These are phyloP conservation scores for Wickerhamomyces chaumierensis DNA, from an alignment of 805 yeast genomes.

Conservation along the genomic window DNA sequence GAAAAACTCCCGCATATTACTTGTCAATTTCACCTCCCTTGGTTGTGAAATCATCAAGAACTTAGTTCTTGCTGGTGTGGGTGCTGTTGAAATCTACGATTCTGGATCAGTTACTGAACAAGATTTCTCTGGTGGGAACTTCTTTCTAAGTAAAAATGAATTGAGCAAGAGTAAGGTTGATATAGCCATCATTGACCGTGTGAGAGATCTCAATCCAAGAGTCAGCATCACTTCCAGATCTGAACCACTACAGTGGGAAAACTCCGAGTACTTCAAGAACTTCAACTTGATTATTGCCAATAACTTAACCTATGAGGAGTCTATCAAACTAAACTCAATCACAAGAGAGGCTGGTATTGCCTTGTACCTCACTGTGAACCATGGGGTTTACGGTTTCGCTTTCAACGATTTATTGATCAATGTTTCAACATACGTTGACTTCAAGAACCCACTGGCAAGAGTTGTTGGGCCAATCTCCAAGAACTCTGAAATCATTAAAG, in stretches of 20 bases:
- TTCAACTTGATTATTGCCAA: conserved; percentile 73
- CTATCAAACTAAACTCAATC: conserved; percentile 36
- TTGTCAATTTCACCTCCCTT: conserved; percentile 65
- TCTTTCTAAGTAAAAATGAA: conserved; percentile 47
- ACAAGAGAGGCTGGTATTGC: conserved; percentile 52
- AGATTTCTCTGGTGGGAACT: conserved; percentile 64
- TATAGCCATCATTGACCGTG: conserved; percentile 35
- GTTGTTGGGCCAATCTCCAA: conserved; percentile 35
- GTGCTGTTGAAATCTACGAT: conserved; percentile 65
- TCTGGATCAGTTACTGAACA: conserved; percentile 36
- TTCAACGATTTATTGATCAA: conserved; percentile 70
- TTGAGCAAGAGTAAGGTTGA: conserved; percentile 47
- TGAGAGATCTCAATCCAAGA: conserved; percentile 70
- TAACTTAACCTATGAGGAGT: conserved; percentile 35
- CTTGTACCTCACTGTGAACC: conserved; percentile 53
- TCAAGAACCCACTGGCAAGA: conserved; percentile 36
- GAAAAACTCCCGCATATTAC: conserved; percentile 57
- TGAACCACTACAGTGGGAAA: conserved; percentile 9
- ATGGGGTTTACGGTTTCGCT: conserved; percentile 77
- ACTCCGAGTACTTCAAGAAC: conserved; percentile 29
- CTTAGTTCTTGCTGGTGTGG: conserved; percentile 80
- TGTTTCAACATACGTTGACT: conserved; percentile 40
- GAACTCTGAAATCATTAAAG: conserved; percentile 31
- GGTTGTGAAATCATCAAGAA: conserved; percentile 81
- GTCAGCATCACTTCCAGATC: conserved; percentile 45